phyloP scores from a whole-genome alignment of 805 yeast genomes.

The Lachancea waltii region DNA sequence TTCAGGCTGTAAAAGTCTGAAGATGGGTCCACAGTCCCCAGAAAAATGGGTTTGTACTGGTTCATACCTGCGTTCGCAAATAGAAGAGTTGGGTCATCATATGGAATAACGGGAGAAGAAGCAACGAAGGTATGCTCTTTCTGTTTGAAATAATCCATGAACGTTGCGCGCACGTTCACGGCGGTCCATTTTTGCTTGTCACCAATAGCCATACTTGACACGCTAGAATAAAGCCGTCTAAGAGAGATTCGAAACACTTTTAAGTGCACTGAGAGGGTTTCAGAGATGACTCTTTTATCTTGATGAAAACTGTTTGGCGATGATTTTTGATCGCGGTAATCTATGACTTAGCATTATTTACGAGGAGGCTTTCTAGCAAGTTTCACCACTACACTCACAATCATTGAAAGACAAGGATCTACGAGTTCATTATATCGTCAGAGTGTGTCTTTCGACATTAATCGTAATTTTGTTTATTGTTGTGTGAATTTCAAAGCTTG shows the following conservation, averaged over 20 bases:
- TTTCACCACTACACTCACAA: too few species aligned
- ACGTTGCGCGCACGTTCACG: conserved; percentile 65
- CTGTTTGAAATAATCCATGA: conserved; percentile 69
- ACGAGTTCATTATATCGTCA: too few species aligned
- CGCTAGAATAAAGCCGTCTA: conserved; percentile 7
- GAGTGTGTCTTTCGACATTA: too few species aligned
- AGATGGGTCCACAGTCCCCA: conserved; percentile 95
- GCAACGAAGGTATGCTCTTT: conserved; percentile 76
- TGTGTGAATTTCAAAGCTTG: too few species aligned
- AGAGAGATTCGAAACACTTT: conserved; percentile 7
- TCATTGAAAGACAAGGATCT: too few species aligned
- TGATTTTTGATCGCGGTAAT: too few species aligned
- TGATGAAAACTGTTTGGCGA: not conserved
- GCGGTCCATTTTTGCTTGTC: conserved; percentile 44
- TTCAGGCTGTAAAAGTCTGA: conserved; percentile 78
- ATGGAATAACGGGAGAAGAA: conserved; percentile 92
- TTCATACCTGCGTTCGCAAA: conserved; percentile 99
- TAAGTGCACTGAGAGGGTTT: not conserved
- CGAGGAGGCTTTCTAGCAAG: too few species aligned
- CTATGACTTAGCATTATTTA: too few species aligned
- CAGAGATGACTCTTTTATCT: not conserved
- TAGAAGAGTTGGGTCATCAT: conserved; percentile 92
- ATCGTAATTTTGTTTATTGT: too few species aligned
- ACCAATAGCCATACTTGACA: conserved; percentile 27
- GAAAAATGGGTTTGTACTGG: conserved; percentile 94